Conservation (phyloP, 148 eudicot genomes). For the Fagopyrum homotropicum region DNA sequence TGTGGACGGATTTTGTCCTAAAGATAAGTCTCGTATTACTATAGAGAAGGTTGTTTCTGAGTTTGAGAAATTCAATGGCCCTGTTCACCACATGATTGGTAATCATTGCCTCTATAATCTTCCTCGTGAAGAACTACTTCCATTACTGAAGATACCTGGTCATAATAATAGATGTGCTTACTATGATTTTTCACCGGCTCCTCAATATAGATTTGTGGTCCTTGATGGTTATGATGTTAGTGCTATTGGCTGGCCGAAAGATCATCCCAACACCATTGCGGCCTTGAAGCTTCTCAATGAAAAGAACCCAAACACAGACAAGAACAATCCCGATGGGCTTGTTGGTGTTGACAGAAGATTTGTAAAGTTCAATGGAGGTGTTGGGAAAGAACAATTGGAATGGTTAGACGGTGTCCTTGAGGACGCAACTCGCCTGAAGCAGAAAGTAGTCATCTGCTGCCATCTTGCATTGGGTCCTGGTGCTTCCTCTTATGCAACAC, state of each 20-base stretch:
- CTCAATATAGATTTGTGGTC: conserved; percentile 62
- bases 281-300: conserved; percentile 50
- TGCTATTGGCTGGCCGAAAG: conserved; percentile 89
- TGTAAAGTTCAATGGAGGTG: conserved; percentile 83
- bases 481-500: conserved; percentile 44
- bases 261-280: conserved; percentile 56
- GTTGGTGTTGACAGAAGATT: conserved; percentile 64
- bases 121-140: conserved; percentile 74
- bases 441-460: conserved; percentile 72
- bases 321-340: conserved; percentile 77
- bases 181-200: conserved; percentile 77
- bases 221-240: conserved; percentile 95
- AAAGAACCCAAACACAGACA: conserved; percentile 77
- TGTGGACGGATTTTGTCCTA: conserved; percentile 93
- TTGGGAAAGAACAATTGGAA: conserved; percentile 69
- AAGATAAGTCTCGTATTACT: conserved; percentile 61
- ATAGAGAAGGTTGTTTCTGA: conserved; percentile 46
- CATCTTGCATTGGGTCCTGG: conserved; percentile 70
- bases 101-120: conserved; percentile 97
- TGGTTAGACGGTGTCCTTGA: conserved; percentile 71
- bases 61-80: conserved; percentile 65
- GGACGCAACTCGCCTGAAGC: conserved; percentile 54
- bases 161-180: conserved; percentile 46
- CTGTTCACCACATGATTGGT: conserved; percentile 91
- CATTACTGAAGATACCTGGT: conserved; percentile 46